Base-by-base conservation (phyloP, 2,329 filamentous ascomycete species). In the Neofusicoccum sp. region DNA sequence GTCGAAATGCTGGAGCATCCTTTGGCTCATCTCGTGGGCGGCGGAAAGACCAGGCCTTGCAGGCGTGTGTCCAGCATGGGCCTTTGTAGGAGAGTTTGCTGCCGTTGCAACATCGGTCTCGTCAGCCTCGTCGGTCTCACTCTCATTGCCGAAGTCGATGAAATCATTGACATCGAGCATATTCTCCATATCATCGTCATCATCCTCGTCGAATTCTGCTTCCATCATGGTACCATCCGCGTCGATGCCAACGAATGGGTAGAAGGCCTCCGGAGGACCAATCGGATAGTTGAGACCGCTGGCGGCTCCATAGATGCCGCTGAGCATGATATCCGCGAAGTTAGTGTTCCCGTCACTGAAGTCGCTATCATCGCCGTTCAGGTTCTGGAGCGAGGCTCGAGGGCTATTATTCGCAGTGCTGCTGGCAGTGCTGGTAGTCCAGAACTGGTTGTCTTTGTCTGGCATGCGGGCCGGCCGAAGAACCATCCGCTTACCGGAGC, bases 261-360 rank as follows among this genome's bases (percentile, higher is more conserved):
- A 92, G 73, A 91, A 92, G 6, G 89, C 88, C 73, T 92, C 89
- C 0, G 86, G 82, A 2, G 89, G 88, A 1, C 89, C 89, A 68
- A 90, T 81, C n/a, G 86, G 41, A 26, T 36, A 56, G 31, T 54
- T 81, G 69, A 89, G 86, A 4, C 84, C 85, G 65, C 76, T 77
- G 38, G 80, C 67, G 28, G 69, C 68, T 11, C 73, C 73, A 59
- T 86, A 82, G 76, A 91, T 86, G 66, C 87, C 88, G 51, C 87
- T 88, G 77, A 93, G 86, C 89, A 93, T 92, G 65, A 93, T 82
- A 62, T 91, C 89, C 60, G 87, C 86, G 16, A 63, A 48, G 38
- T 53, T 61, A 16, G 16, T 65, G 38, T 71, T 72, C 43, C 71
- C 72, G 57, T 73, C 71, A 63, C 69, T 71, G 30, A 71, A 66